Percentiles rank a stretch among this genome's conserved stretches.
phyloP scores from a whole-genome alignment of 2,329 filamentous ascomycete genomes.

The Drechslerella dactyloides region DNA sequence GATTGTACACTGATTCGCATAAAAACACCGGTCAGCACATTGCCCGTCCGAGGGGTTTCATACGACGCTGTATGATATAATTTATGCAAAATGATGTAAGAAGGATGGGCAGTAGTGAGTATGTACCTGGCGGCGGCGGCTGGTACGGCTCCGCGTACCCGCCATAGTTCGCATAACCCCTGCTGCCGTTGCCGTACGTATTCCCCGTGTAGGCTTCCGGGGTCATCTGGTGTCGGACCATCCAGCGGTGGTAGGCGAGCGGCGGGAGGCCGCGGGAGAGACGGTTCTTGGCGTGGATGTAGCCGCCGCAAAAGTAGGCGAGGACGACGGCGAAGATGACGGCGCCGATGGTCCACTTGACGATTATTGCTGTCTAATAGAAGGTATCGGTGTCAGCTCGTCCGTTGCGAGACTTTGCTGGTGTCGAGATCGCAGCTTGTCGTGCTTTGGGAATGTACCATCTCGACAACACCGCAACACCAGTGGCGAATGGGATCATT shows the following conservation, averaged over 20 bases:
- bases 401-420: too few relatives aligned
- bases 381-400: neutral
- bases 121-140: slow-evolving; percentile 43
- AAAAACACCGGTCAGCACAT: slow-evolving; percentile 3
- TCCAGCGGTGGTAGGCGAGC: slow-evolving; percentile 69
- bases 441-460: neutral
- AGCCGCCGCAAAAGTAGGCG: slow-evolving; percentile 70
- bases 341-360: slow-evolving; percentile 75
- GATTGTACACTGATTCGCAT: slow-evolving; percentile 33
- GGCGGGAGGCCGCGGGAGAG: slow-evolving; percentile 70
- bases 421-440: too few relatives aligned
- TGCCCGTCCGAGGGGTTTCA: too few relatives aligned
- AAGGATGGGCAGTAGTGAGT: neutral
- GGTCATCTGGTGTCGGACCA: slow-evolving; percentile 40
- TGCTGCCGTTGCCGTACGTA: slow-evolving; percentile 19
- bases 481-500: neutral
- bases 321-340: slow-evolving; percentile 67
- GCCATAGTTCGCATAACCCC: slow-evolving; percentile 35
- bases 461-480: neutral
- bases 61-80: too few relatives aligned
- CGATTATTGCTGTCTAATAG: slow-evolving; percentile 44
- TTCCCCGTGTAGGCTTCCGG: slow-evolving; percentile 34
- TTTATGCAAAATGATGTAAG: neutral
- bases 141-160: slow-evolving; percentile 46
- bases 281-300: slow-evolving; percentile 71